Conservation (phyloP, 1,139 yeast genomes). For the Scheffersomyces stambukii region DNA sequence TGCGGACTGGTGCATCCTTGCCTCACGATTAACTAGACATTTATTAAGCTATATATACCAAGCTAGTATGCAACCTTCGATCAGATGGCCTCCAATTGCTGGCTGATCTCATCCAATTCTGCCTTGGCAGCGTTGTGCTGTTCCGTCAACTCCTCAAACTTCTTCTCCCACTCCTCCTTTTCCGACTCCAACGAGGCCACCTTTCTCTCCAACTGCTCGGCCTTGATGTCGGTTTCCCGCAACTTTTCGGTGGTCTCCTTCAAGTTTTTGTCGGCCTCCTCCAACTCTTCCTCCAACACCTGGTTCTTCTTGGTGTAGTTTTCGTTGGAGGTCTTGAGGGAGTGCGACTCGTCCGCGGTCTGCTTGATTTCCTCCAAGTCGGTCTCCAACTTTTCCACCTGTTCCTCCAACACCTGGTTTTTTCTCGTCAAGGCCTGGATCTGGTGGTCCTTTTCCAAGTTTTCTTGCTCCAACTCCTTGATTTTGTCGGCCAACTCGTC, state of each 20-base stretch:
- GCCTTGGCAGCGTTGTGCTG: slow-evolving; percentile 81
- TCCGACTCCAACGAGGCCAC: slow-evolving; percentile 89
- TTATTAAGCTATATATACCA: too few relatives aligned
- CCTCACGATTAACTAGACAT: too few relatives aligned
- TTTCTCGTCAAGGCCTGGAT: slow-evolving; percentile 90
- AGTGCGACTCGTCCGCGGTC: slow-evolving; percentile 89
- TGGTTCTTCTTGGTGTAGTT: slow-evolving; percentile 89
- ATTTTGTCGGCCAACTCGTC: slow-evolving; percentile 79
- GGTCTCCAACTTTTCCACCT: slow-evolving; percentile 83
- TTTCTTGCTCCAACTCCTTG: slow-evolving; percentile 89
- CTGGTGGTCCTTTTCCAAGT: slow-evolving; percentile 89
- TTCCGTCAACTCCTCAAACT: slow-evolving; percentile 81
- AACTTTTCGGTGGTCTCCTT: slow-evolving; percentile 92
- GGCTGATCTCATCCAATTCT: slow-evolving; percentile 91
- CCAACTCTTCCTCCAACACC: slow-evolving; percentile 90
- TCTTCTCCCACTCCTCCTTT: slow-evolving; percentile 88
- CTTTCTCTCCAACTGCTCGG: slow-evolving; percentile 95
- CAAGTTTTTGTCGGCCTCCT: slow-evolving; percentile 85
- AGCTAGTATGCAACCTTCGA: too few relatives aligned
- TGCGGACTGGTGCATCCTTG: too few relatives aligned
- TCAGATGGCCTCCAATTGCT: slow-evolving; percentile 86
- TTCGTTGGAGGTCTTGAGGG: slow-evolving; percentile 85
- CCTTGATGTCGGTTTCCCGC: slow-evolving; percentile 94
- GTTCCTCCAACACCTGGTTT: slow-evolving; percentile 85
- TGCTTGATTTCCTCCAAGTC: slow-evolving; percentile 79